These are phyloP conservation scores for Aureobasidium sp. DNA, from an alignment of 2,329 filamentous ascomycete genomes.

Conservation along the genomic window DNA sequence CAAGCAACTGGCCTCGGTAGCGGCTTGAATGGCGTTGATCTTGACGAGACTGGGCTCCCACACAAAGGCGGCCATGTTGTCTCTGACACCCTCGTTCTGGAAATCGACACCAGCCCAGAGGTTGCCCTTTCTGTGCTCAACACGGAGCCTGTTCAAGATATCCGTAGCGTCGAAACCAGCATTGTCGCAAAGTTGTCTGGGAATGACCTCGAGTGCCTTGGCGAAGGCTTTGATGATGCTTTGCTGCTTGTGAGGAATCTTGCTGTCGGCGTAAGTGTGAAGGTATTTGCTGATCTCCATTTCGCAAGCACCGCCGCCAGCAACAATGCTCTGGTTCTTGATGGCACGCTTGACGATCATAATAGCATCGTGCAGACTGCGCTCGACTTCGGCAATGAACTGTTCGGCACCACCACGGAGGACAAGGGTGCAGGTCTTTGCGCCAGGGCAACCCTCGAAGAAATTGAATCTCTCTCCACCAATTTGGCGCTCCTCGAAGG, in stretches of 20 bases:
- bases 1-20: slow-evolving; percentile 89
- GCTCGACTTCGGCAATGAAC: slow-evolving; percentile 97
- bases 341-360: slow-evolving; percentile 99
- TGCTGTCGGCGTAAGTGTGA: slow-evolving; percentile 85
- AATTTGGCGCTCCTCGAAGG: slow-evolving; percentile 93
- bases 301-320: slow-evolving; percentile 87
- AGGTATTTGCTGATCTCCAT: slow-evolving; percentile 96
- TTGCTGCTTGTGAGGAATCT: slow-evolving; percentile 92
- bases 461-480: slow-evolving; percentile 97
- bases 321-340: slow-evolving; percentile 89
- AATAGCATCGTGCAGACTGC: slow-evolving; percentile 95
- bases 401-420: slow-evolving; percentile 95
- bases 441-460: slow-evolving; percentile 90
- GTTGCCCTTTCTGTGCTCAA: slow-evolving; percentile 90
- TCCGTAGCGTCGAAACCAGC: slow-evolving; percentile 97
- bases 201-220: slow-evolving; percentile 93
- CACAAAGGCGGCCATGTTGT: slow-evolving; percentile 93
- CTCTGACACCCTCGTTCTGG: slow-evolving; percentile 77
- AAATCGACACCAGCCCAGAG: slow-evolving; percentile 97
- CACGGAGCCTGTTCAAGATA: slow-evolving; percentile 90
- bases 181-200: slow-evolving; percentile 95
- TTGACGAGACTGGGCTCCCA: slow-evolving; percentile 97
- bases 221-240: slow-evolving; percentile 96
- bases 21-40: slow-evolving; percentile 93
- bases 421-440: slow-evolving; percentile 94